Conservation (phyloP, 225 moss, liverwort and hornwort species). For the Lunularia cruciata region DNA sequence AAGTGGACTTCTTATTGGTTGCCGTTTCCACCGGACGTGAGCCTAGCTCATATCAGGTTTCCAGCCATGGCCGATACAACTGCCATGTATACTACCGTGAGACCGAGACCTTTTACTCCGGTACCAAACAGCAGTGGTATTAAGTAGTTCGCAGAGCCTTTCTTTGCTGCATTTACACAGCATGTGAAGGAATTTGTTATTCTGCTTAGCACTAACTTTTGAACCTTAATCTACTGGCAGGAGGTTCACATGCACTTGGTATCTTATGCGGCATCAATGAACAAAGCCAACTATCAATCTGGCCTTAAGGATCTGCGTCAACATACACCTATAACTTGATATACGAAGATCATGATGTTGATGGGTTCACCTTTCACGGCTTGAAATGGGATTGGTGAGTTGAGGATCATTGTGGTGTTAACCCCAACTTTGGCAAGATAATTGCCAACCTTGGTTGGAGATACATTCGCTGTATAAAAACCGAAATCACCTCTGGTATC, state of each 20-base stretch:
- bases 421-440: conserved; percentile 34
- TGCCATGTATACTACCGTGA: conserved; percentile 1
- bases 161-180: neutral
- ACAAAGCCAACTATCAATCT: no score
- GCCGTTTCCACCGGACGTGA: neutral
- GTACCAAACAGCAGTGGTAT: neutral
- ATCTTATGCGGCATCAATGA: no score
- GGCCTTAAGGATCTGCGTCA: neutral
- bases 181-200: neutral
- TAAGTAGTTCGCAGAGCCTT: neutral
- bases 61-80: neutral
- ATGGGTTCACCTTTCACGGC: conserved; percentile 24
- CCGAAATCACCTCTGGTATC: neutral
- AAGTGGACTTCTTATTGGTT: no score
- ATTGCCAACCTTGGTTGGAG: conserved; percentile 23
- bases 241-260: no score
- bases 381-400: conserved; percentile 37
- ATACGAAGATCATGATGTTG: neutral
- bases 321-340: neutral
- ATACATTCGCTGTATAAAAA: conserved; percentile 27
- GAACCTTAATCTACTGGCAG: no score
- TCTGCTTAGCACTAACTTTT: neutral
- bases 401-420: conserved; percentile 14
- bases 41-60: neutral
- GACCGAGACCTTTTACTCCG: neutral